These are phyloP conservation scores for Tulasnella sp. DNA, from an alignment of 768 basidiomycete species.

Conservation along the genomic window DNA sequence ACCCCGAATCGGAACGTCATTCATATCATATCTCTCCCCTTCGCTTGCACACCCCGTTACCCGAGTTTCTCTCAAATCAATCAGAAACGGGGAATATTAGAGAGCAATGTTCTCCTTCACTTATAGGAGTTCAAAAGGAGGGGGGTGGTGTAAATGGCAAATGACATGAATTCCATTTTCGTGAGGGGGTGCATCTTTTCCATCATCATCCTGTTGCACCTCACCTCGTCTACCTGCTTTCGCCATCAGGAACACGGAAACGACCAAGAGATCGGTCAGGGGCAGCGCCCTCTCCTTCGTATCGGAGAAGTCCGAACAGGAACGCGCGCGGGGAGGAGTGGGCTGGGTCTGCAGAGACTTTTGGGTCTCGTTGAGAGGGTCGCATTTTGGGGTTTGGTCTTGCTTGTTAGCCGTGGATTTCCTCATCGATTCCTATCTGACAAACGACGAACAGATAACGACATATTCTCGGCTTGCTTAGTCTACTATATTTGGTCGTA, in stretches of 20 bases:
- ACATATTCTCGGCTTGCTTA: too few relatives aligned
- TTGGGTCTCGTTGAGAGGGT: neutral
- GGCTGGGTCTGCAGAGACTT: too few relatives aligned
- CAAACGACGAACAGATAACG: neutral
- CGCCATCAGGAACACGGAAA: too few relatives aligned
- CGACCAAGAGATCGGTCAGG: neutral
- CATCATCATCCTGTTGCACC: too few relatives aligned
- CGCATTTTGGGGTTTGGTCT: neutral
- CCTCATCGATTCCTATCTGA: neutral
- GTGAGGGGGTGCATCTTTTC: too few relatives aligned
- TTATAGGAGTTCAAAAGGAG: neutral
- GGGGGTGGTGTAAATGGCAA: too few relatives aligned
- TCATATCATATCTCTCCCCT: too few relatives aligned
- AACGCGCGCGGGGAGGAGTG: neutral
- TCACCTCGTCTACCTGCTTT: too few relatives aligned
- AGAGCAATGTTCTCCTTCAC: neutral
- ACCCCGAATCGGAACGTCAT: too few relatives aligned
- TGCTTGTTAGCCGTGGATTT: neutral
- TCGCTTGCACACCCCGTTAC: too few relatives aligned
- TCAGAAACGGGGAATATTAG: neutral
- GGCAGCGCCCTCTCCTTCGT: neutral
- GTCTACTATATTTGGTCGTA: neutral
- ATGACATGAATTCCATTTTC: too few relatives aligned
- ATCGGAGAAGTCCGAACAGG: neutral
- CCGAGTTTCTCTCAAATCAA: neutral